These are phyloP conservation scores for Linnemannia zychae DNA, from an alignment of 192 early-diverging fungal genomes.

Conservation along the genomic window DNA sequence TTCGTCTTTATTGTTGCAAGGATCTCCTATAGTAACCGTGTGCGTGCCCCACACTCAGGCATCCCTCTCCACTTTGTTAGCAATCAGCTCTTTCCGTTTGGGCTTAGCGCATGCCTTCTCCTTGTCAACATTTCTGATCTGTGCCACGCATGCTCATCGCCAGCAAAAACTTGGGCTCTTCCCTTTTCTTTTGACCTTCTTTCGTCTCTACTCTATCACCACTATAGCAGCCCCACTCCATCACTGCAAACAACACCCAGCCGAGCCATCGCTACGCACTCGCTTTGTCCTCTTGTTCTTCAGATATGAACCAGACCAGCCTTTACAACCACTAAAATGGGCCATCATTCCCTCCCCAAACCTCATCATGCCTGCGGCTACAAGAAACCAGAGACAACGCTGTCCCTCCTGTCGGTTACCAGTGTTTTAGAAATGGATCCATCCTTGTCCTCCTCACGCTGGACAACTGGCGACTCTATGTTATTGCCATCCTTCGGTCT, in stretches of 20 bases:
- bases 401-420: not conserved
- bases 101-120: not conserved
- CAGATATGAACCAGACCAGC: not conserved
- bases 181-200: not conserved
- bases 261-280: not conserved
- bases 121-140: slow-evolving; percentile 7
- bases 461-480: not conserved
- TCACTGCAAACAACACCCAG: not conserved
- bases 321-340: not conserved
- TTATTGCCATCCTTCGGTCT: not conserved
- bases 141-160: not conserved
- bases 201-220: not conserved
- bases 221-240: not conserved
- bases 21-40: not conserved
- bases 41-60: not conserved
- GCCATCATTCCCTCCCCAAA: not conserved
- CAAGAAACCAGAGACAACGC: not conserved
- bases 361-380: not conserved
- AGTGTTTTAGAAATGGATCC: not conserved
- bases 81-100: not conserved
- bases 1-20: not conserved
- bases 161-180: not conserved
- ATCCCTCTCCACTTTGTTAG: not conserved
- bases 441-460: not conserved
- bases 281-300: not conserved